Evolutionary conservation across 352 stramenopile species (phyloP).

Genomic region (Phytophthora cactorum): DNA sequence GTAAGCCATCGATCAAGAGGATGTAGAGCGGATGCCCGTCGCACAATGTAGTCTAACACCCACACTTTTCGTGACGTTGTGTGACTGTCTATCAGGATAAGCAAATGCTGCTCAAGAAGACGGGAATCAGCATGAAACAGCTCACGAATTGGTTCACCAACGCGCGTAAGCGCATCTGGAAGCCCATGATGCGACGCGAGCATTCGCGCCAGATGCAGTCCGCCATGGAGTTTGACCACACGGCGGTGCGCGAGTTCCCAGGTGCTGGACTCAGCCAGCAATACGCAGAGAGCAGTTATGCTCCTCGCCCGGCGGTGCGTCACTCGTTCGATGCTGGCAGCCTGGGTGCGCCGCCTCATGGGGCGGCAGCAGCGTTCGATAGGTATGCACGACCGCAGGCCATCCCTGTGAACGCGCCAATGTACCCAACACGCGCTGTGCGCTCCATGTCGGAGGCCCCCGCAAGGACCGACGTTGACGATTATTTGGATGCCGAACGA

Average conservation of each 20-base stretch:
- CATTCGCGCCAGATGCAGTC: constrained; percentile 81
- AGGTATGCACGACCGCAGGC: constrained; percentile 37
- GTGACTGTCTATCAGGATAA: constrained; percentile 63
- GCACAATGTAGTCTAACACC: constrained; percentile 14
- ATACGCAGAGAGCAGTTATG: constrained; percentile 46
- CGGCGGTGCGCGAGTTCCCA: constrained; percentile 46
- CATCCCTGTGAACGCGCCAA: constrained; percentile 28
- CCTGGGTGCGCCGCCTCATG: constrained; percentile 43
- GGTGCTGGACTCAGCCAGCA: constrained; percentile 36
- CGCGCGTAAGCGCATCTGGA: constrained; percentile 90
- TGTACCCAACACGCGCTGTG: constrained; percentile 52
- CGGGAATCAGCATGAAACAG: constrained; percentile 92
- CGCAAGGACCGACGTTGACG: constrained; percentile 52
- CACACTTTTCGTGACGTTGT: constrained; percentile 14
- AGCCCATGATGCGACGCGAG: constrained; percentile 88
- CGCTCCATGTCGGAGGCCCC: constrained; percentile 77
- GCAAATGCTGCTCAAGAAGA: constrained; percentile 91
- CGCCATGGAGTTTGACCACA: constrained; percentile 75
- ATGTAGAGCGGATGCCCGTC: constrained; percentile 12
- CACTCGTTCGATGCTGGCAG: constrained; percentile 80
- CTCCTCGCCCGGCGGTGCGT: constrained; percentile 45
- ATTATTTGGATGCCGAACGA: constrained; percentile 72
- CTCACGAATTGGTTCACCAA: constrained; percentile 93
- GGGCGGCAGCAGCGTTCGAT: constrained; percentile 29
- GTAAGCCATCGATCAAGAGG: constrained; percentile 31